Evolutionary conservation across 306 rosid genomes (phyloP).

Genomic region (Cucumis hystrix): DNA sequence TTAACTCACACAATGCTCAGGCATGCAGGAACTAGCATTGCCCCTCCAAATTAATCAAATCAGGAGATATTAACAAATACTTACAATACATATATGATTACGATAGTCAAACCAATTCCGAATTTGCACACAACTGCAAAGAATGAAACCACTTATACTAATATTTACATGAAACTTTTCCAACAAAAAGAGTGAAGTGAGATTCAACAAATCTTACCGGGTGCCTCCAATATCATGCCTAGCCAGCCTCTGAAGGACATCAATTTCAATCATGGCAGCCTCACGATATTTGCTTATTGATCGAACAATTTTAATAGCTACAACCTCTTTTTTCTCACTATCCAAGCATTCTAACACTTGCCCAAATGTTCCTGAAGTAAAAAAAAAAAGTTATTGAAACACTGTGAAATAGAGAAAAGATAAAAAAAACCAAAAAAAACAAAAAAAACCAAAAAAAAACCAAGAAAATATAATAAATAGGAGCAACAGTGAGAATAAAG

Average conservation of each 20-base stretch:
- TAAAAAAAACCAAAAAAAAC: too few relatives aligned
- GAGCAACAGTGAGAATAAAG: not conserved
- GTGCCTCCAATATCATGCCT: constrained; percentile 51
- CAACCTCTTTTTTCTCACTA: constrained; percentile 54
- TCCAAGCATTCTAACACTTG: constrained; percentile 73
- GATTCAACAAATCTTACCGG: constrained; percentile 34
- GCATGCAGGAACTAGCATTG: constrained; percentile 37
- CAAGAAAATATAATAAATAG: not conserved
- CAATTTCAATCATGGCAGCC: constrained; percentile 78
- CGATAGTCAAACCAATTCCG: constrained; percentile 95
- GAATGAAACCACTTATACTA: constrained; percentile 66
- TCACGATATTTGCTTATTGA: constrained; percentile 56
- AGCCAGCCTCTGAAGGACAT: constrained; percentile 51
- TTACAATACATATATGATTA: constrained; percentile 85
- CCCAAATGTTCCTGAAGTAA: constrained; percentile 54
- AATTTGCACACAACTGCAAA: constrained; percentile 90
- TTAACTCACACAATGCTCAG: constrained; percentile 65
- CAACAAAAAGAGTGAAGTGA: constrained; percentile 14
- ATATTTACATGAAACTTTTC: constrained; percentile 28
- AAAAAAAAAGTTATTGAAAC: not conserved
- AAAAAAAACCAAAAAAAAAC: not conserved
- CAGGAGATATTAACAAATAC: constrained; percentile 52
- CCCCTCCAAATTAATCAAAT: constrained; percentile 46
- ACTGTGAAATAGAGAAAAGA: not conserved
- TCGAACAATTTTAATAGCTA: constrained; percentile 63